Conservation (phyloP, 768 basidiomycete genomes). For the Mycena galopus region DNA sequence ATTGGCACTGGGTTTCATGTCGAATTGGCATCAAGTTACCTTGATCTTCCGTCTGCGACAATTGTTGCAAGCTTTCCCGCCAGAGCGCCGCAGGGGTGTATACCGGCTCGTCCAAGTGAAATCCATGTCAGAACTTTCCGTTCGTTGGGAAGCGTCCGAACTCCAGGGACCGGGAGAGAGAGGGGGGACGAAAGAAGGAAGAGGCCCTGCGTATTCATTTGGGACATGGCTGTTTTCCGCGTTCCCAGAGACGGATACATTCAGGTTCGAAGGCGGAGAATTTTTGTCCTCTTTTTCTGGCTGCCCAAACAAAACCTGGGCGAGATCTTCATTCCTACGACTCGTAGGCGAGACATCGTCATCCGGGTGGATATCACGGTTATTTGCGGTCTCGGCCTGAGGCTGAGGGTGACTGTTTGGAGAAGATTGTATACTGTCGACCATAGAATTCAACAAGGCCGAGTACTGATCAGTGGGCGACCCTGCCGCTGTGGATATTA, state of each 20-base stretch:
- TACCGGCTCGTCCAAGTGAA: too few relatives aligned
- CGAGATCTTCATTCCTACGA: constrained; percentile 80
- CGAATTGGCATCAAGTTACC: constrained; percentile 45
- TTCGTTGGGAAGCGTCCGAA: too few relatives aligned
- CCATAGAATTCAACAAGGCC: constrained; percentile 76
- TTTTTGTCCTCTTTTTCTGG: constrained; percentile 49
- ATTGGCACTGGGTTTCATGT: constrained; percentile 5
- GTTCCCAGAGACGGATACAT: constrained; percentile 29
- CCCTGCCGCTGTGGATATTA: constrained; percentile 46
- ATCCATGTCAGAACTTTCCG: too few relatives aligned
- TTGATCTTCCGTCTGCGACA: constrained; percentile 71
- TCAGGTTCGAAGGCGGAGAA: constrained; percentile 36
- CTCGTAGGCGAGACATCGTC: constrained; percentile 62
- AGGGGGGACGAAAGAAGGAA: too few relatives aligned
- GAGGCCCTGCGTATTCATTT: too few relatives aligned
- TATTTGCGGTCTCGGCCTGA: constrained; percentile 32
- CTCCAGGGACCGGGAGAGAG: too few relatives aligned
- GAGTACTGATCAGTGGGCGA: constrained; percentile 62
- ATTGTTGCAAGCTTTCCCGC: constrained; percentile 66
- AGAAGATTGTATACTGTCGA: constrained; percentile 63
- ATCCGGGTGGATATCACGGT: constrained; percentile 45
- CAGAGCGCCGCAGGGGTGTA: too few relatives aligned
- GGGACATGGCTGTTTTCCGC: constrained; percentile 15
- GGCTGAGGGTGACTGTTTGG: constrained; percentile 30
- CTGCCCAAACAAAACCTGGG: constrained; percentile 78